These are phyloP conservation scores for Myriosclerotinia duriaeana DNA, from an alignment of 2,329 filamentous ascomycete species.

Conservation along the genomic window DNA sequence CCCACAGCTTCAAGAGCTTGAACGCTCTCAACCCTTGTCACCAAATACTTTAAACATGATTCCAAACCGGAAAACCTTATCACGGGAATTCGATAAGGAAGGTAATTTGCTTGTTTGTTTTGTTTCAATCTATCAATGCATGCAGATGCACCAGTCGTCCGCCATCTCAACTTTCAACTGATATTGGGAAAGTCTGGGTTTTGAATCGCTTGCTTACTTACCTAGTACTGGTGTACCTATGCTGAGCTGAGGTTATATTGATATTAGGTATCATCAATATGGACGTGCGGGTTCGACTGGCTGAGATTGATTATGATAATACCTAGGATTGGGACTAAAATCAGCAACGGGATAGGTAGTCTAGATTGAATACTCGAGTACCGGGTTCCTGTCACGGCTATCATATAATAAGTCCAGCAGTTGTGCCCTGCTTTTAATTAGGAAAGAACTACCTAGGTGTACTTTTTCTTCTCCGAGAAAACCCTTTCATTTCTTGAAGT, in stretches of 20 bases:
- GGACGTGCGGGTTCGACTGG: constrained; percentile 5
- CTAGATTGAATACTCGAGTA: not conserved
- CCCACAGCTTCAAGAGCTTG: not conserved
- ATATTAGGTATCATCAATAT: not conserved
- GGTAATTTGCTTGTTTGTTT: too few species aligned
- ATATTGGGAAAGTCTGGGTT: not conserved
- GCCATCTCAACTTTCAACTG: not conserved
- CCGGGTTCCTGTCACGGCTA: constrained; percentile 8
- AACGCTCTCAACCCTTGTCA: not conserved
- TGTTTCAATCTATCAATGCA: not conserved
- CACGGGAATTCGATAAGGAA: too few species aligned
- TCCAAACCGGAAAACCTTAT: not conserved
- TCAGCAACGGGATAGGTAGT: not conserved
- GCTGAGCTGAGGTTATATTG: not conserved
- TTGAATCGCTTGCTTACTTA: not conserved
- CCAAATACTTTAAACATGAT: not conserved
- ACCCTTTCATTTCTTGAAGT: too few species aligned
- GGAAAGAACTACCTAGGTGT: not conserved
- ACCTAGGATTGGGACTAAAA: not conserved
- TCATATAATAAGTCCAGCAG: not conserved
- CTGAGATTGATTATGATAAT: not conserved
- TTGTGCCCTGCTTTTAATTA: not conserved
- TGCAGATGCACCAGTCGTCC: not conserved
- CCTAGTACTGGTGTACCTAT: too few species aligned
- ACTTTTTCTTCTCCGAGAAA: not conserved